phyloP scores from a whole-genome alignment of 2,329 filamentous ascomycete genomes.

The Myriosclerotinia curreyana region DNA sequence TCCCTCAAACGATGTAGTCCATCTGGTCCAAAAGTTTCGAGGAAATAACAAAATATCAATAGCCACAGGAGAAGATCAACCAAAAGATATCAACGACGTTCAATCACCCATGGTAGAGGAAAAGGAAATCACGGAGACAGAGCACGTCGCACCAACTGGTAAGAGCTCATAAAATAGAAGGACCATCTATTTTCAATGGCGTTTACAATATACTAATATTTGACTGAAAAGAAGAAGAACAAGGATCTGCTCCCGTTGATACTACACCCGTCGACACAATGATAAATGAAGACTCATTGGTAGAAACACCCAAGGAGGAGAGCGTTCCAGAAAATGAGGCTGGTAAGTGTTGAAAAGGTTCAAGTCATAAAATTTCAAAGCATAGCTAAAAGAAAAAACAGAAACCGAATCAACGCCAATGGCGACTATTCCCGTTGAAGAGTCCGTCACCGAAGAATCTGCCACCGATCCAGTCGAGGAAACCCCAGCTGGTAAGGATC shows the following conservation, averaged over 20 bases:
- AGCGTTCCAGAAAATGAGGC: not conserved
- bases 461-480: not conserved
- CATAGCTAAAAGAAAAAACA: not conserved
- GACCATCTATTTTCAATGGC: not conserved
- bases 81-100: no score
- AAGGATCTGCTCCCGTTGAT: not conserved
- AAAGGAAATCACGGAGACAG: not conserved
- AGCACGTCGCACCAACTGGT: not conserved
- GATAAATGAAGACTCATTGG: not conserved
- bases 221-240: not conserved
- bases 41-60: not conserved
- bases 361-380: not conserved
- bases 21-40: not conserved
- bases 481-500: slow-evolving; percentile 1
- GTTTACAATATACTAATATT: not conserved
- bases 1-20: not conserved
- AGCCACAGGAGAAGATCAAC: slow-evolving; percentile 1
- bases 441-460: not conserved
- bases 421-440: not conserved
- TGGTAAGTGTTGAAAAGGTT: not conserved
- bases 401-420: not conserved
- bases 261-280: not conserved
- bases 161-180: not conserved
- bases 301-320: not conserved
- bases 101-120: not conserved